These are phyloP conservation scores for Lepiota venenata DNA, from an alignment of 768 basidiomycete species.

Conservation along the genomic window DNA sequence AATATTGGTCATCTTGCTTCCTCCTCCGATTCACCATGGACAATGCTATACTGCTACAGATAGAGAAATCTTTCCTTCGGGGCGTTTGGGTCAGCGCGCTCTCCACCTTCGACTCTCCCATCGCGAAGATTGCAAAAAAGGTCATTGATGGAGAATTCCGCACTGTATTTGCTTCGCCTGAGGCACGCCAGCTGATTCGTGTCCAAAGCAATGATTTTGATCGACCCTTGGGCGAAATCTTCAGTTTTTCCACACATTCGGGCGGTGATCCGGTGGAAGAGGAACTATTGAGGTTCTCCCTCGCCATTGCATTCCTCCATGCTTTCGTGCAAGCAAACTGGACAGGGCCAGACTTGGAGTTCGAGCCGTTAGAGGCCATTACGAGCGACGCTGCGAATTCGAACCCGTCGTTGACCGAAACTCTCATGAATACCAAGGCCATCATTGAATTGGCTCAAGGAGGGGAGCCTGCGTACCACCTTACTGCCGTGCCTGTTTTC, in stretches of 20 bases:
- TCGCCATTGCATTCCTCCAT: slow-evolving; percentile 81
- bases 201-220: slow-evolving; percentile 24
- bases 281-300: slow-evolving; percentile 55
- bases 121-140: slow-evolving; percentile 43
- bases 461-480: slow-evolving; percentile 97
- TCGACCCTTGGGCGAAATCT: slow-evolving; percentile 33
- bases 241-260: slow-evolving; percentile 21
- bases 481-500: slow-evolving; percentile 64
- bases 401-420: slow-evolving; percentile 32
- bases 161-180: slow-evolving; percentile 43
- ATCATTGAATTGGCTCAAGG: slow-evolving; percentile 74
- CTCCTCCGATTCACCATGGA: slow-evolving; percentile 5
- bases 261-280: slow-evolving; percentile 32
- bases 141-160: slow-evolving; percentile 61
- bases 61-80: slow-evolving; percentile 58
- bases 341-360: slow-evolving; percentile 86
- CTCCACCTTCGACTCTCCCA: slow-evolving; percentile 18
- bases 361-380: slow-evolving; percentile 45
- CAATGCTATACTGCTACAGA: slow-evolving; percentile 18
- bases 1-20: background rate
- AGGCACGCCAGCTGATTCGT: slow-evolving; percentile 38
- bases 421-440: slow-evolving; percentile 59
- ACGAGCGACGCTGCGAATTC: slow-evolving; percentile 22
- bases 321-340: slow-evolving; percentile 93
- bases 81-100: slow-evolving; percentile 38